These are phyloP conservation scores for Malassezia brasiliensis DNA, from an alignment of 1,284 basidiomycete genomes.

Conservation along the genomic window DNA sequence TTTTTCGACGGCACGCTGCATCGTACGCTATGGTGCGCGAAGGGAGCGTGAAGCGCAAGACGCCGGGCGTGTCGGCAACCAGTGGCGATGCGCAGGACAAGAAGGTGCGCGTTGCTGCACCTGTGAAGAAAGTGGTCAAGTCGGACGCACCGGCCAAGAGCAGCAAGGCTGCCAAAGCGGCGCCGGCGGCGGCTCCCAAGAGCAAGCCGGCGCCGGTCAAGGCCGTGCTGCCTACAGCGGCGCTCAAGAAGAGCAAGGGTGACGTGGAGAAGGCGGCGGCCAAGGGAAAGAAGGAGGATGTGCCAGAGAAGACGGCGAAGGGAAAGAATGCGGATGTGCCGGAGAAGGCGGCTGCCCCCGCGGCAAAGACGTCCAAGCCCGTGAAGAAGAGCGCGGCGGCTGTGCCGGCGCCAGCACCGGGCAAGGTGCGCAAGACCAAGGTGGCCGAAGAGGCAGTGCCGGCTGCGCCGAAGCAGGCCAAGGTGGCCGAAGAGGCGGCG, in stretches of 20 bases:
- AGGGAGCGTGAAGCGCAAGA: constrained; percentile 7
- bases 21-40: constrained; percentile 3
- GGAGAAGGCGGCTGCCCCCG: background rate
- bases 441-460: background rate
- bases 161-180: background rate
- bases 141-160: background rate
- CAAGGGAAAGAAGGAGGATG: background rate
- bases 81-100: background rate
- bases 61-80: background rate
- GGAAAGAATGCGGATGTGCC: background rate
- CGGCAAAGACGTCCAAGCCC: background rate
- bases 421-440: background rate
- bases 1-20: constrained; percentile 2
- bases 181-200: background rate
- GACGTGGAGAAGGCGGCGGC: background rate
- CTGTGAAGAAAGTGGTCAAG: constrained; percentile 1
- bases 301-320: background rate
- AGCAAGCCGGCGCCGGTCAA: constrained; percentile 1
- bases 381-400: background rate
- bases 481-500: background rate
- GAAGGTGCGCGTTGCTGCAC: background rate
- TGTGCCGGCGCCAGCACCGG: background rate
- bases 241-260: background rate
- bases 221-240: background rate
- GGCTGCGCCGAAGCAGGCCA: background rate